Evolutionary conservation across 1,284 basidiomycete species (phyloP).

Genomic region (Melampsora larici-populina): DNA sequence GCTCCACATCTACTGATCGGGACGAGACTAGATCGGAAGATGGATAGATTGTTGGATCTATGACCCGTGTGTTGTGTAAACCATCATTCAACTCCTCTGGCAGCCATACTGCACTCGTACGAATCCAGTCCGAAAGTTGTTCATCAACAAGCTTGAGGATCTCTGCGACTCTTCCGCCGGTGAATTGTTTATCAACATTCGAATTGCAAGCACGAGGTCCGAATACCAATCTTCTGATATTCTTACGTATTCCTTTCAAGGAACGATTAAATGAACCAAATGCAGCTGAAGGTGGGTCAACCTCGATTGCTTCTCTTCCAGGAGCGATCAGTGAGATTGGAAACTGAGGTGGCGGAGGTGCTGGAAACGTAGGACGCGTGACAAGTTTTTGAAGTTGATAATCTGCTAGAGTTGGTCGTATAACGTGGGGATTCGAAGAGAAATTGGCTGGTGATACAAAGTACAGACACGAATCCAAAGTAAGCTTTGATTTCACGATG

Average conservation of each 20-base stretch:
- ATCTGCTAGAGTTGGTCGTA: slow-evolving; percentile 17
- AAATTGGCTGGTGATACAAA: not conserved
- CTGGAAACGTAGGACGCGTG: not conserved
- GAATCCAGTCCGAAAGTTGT: slow-evolving; percentile 5
- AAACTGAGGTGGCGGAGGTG: slow-evolving; percentile 14
- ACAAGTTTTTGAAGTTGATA: slow-evolving; percentile 19
- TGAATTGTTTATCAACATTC: not conserved
- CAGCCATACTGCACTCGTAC: slow-evolving; percentile 10
- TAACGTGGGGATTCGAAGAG: slow-evolving; percentile 27
- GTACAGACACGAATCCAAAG: not conserved
- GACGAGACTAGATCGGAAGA: not conserved
- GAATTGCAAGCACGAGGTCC: not conserved
- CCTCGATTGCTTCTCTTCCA: slow-evolving; percentile 6
- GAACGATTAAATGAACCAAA: slow-evolving; percentile 38
- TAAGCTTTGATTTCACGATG: not conserved
- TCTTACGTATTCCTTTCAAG: slow-evolving; percentile 22
- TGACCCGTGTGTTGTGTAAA: not conserved
- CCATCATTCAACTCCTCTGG: not conserved
- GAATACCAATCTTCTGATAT: slow-evolving; percentile 9
- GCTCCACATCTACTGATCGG: not conserved
- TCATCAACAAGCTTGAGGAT: slow-evolving; percentile 16
- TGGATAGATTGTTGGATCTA: not conserved
- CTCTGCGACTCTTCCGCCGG: slow-evolving; percentile 11
- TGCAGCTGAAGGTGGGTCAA: slow-evolving; percentile 19
- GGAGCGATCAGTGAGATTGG: slow-evolving; percentile 20